Percentiles rank a stretch among this genome's conserved stretches.
These are phyloP conservation scores for Kodamaea neixiangensis DNA, from an alignment of 805 yeast species.

Conservation along the genomic window DNA sequence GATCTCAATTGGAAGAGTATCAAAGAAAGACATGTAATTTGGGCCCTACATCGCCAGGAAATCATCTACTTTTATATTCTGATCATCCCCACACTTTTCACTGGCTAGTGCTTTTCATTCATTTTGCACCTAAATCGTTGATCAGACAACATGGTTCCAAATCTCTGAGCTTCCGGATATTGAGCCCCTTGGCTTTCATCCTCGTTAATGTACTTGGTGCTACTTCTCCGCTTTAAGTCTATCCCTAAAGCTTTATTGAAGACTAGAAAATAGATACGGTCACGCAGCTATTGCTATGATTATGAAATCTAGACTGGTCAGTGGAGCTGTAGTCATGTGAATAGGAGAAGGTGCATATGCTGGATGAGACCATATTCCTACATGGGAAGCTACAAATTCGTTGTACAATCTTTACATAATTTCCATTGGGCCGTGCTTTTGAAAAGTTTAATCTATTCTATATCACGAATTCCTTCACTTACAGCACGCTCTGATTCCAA, in stretches of 20 bases:
- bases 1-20: background rate
- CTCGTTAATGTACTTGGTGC: background rate
- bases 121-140: background rate
- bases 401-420: too few relatives aligned
- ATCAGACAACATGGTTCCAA: background rate
- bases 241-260: background rate
- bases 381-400: too few relatives aligned
- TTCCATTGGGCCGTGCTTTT: too few relatives aligned
- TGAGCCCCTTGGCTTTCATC: background rate
- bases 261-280: background rate
- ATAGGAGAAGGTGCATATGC: too few relatives aligned
- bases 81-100: background rate
- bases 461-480: constrained; percentile 21
- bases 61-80: background rate
- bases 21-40: background rate
- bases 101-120: background rate
- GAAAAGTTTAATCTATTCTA: background rate
- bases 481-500: constrained; percentile 25
- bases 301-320: too few relatives aligned
- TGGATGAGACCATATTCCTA: too few relatives aligned
- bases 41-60: background rate
- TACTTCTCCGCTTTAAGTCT: background rate
- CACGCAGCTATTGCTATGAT: background rate
- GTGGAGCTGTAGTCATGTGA: too few relatives aligned
- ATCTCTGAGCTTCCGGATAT: background rate